phyloP scores from a whole-genome alignment of 331 rosid species.

The Malus hybrid region DNA sequence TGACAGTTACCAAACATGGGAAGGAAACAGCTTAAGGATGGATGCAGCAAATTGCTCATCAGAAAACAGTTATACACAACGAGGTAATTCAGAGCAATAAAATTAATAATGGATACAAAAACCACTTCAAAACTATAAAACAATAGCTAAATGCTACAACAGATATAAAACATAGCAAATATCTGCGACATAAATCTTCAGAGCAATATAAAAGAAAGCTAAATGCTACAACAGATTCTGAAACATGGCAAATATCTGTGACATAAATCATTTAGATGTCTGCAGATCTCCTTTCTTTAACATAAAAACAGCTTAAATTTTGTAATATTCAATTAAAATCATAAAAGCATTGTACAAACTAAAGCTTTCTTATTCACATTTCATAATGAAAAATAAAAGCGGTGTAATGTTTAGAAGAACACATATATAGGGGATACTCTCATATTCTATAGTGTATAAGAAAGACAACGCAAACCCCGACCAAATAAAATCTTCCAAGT shows the following conservation, averaged over 20 bases:
- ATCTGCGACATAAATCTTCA: not conserved
- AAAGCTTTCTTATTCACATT: not conserved
- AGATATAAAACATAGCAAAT: not conserved
- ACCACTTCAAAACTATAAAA: not conserved
- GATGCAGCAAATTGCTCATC: not conserved
- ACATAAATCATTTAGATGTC: not conserved
- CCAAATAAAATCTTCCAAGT: slow-evolving; percentile 17
- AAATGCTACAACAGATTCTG: not conserved
- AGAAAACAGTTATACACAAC: not conserved
- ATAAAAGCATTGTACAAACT: not conserved
- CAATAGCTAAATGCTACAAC: slow-evolving; percentile 1
- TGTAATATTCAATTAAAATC: not conserved
- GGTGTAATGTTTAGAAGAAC: not conserved
- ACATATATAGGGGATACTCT: slow-evolving; percentile 1
- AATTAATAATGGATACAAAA: not conserved
- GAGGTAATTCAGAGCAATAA: not conserved
- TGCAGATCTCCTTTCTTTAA: not conserved
- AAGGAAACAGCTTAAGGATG: not conserved
- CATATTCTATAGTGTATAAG: not conserved
- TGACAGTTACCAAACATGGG: not conserved
- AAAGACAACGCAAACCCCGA: slow-evolving; percentile 11
- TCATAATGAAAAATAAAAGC: not conserved
- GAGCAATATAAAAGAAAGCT: not conserved
- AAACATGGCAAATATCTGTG: not conserved
- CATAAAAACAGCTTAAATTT: not conserved